A percentile compares a stretch with the other conserved stretches of the same genome.
Evolutionary conservation across 345 rosid genomes (phyloP).

Genomic region (Erucastrum elatum): DNA sequence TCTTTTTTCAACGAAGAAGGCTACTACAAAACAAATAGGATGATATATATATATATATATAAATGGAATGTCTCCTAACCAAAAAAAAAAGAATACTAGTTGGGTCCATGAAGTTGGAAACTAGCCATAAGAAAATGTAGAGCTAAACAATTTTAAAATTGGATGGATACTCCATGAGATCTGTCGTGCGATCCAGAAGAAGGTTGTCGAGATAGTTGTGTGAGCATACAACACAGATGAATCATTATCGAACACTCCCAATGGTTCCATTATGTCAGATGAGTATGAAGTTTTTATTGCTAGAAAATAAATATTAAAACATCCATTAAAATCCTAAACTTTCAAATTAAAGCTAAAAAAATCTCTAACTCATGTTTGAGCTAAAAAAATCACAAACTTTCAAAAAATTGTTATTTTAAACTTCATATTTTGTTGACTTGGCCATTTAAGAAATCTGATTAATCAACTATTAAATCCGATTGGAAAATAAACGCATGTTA

Average conservation of each 20-base stretch:
- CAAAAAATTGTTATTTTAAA: too few species aligned
- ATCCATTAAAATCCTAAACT: too few species aligned
- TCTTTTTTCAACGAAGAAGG: neutral
- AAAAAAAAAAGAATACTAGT: neutral
- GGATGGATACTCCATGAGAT: constrained; percentile 5
- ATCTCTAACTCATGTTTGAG: too few species aligned
- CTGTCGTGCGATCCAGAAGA: constrained; percentile 19
- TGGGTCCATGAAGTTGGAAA: neutral
- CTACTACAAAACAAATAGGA: neutral
- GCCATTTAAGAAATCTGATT: too few species aligned
- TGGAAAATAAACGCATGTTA: too few species aligned
- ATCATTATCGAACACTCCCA: constrained; percentile 11
- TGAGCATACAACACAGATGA: constrained; percentile 8
- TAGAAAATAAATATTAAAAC: neutral
- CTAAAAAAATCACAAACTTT: too few species aligned
- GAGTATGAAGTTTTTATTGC: neutral
- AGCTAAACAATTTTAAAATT: neutral
- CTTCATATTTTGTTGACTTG: too few species aligned
- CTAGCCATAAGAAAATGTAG: neutral
- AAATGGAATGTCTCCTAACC: neutral
- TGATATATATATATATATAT: neutral
- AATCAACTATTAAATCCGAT: too few species aligned
- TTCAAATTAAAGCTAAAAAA: too few species aligned
- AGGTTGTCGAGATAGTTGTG: constrained; percentile 5
- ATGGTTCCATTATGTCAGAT: neutral